A percentile compares a stretch with the other conserved stretches of the same genome.
These are phyloP conservation scores for Brachypodium distachyon DNA, from an alignment of 202 grass and related monocot species.

Conservation along the genomic window DNA sequence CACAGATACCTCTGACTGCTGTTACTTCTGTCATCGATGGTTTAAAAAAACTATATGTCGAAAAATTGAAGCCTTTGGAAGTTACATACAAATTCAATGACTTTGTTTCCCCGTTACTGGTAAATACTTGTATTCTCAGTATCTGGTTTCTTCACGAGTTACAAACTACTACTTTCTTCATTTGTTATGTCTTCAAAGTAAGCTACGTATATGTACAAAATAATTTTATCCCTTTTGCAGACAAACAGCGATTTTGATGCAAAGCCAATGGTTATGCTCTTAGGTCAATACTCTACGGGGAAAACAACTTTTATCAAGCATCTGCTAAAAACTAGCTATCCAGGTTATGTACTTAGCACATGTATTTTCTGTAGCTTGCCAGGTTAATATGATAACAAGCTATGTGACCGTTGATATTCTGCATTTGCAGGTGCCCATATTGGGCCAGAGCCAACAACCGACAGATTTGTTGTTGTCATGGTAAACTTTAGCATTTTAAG, in stretches of 20 bases:
- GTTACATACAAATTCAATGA: slow-evolving; percentile 90
- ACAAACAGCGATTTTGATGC: slow-evolving; percentile 96
- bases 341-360: slow-evolving; percentile 34
- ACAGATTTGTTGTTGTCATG: slow-evolving; percentile 99
- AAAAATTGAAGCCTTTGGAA: slow-evolving; percentile 93
- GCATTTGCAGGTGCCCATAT: slow-evolving; percentile 78
- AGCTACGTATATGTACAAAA: neutral
- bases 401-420: slow-evolving; percentile 24
- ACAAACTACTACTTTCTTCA: neutral
- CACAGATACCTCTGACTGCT: slow-evolving; percentile 73
- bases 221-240: slow-evolving; percentile 32
- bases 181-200: slow-evolving; percentile 8
- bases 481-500: slow-evolving; percentile 34
- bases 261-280: slow-evolving; percentile 95
- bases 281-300: slow-evolving; percentile 91
- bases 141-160: neutral
- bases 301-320: slow-evolving; percentile 97
- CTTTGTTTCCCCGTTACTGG: slow-evolving; percentile 83
- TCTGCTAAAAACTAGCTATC: slow-evolving; percentile 74
- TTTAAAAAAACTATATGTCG: slow-evolving; percentile 76
- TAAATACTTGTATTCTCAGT: slow-evolving; percentile 20
- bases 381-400: slow-evolving; percentile 1
- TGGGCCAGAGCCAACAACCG: slow-evolving; percentile 97
- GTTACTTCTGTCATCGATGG: slow-evolving; percentile 87
- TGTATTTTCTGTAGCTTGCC: neutral